A percentile compares a stretch with the other conserved stretches of the same genome.
Conservation (phyloP, 306 rosid genomes). For the Glycine tomentella region DNA sequence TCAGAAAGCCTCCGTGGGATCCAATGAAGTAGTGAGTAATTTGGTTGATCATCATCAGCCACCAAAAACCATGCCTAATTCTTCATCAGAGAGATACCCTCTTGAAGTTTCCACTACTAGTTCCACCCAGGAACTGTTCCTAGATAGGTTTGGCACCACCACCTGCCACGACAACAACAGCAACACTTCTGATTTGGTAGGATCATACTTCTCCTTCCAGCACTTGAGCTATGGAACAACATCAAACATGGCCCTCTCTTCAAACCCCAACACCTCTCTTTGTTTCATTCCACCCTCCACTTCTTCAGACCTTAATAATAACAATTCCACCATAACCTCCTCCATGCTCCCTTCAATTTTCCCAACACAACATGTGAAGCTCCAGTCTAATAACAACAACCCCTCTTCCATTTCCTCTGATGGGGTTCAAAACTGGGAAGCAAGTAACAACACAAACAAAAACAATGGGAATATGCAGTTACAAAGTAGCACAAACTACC, state of each 20-base stretch:
- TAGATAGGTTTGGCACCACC: conserved; percentile 56
- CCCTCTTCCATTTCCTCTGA: conserved; percentile 52
- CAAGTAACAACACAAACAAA: conserved; percentile 43
- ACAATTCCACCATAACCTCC: conserved; percentile 47
- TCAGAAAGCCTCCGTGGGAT: conserved; percentile 62
- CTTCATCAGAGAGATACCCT: conserved; percentile 51
- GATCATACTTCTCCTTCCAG: conserved; percentile 70
- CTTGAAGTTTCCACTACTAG: conserved; percentile 57
- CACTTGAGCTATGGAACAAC: conserved; percentile 55
- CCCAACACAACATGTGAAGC: conserved; percentile 61
- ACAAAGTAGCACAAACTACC: conserved; percentile 50
- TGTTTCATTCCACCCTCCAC: conserved; percentile 56
- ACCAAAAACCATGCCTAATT: conserved; percentile 38
- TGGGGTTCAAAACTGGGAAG: conserved; percentile 70
- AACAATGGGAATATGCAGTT: conserved; percentile 48
- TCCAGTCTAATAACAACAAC: conserved; percentile 50
- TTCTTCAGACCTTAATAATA: conserved; percentile 58
- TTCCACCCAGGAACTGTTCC: conserved; percentile 71
- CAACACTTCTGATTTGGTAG: conserved; percentile 56
- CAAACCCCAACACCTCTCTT: conserved; percentile 56
- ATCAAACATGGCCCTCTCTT: conserved; percentile 50
- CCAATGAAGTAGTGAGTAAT: conserved; percentile 55
- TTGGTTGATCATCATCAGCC: conserved; percentile 41
- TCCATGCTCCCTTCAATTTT: conserved; percentile 55
- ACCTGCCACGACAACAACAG: conserved; percentile 54